Evolutionary conservation across 805 yeast species (phyloP).

Genomic region (Ogataea chonburiensis): DNA sequence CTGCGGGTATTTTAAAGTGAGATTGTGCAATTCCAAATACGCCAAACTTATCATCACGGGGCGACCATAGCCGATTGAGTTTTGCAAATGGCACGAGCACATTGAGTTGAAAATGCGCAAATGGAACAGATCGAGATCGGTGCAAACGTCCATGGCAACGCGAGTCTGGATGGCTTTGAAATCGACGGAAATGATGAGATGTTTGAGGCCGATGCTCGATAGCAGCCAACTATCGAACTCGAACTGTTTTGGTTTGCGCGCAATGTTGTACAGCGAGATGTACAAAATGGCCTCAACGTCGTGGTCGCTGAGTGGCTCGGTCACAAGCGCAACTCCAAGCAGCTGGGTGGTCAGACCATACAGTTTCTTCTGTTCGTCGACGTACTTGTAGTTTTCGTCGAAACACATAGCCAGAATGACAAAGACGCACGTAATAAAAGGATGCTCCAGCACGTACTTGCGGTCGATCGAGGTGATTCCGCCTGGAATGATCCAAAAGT

Average conservation of each 20-base stretch:
- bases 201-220: conserved; percentile 52
- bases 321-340: conserved; percentile 48
- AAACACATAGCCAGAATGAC: conserved; percentile 54
- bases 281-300: conserved; percentile 61
- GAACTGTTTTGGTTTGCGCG: conserved; percentile 53
- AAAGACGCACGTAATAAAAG: conserved; percentile 54
- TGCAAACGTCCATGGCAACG: conserved; percentile 27
- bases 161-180: conserved; percentile 42
- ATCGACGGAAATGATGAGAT: conserved; percentile 46
- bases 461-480: conserved; percentile 50
- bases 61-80: conserved; percentile 49
- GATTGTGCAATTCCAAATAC: conserved; percentile 41
- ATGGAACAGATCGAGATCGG: conserved; percentile 47
- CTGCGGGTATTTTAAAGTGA: conserved; percentile 47
- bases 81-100: conserved; percentile 51
- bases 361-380: conserved; percentile 45
- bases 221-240: conserved; percentile 51
- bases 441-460: conserved; percentile 48
- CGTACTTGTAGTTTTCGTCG: conserved; percentile 50
- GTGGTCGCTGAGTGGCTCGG: conserved; percentile 54
- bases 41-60: conserved; percentile 42
- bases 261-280: conserved; percentile 51
- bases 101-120: conserved; percentile 53
- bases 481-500: conserved; percentile 62
- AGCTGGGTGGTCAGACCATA: conserved; percentile 49